These are phyloP conservation scores for Russula dissimulans DNA, from an alignment of 768 basidiomycete genomes.

Conservation along the genomic window DNA sequence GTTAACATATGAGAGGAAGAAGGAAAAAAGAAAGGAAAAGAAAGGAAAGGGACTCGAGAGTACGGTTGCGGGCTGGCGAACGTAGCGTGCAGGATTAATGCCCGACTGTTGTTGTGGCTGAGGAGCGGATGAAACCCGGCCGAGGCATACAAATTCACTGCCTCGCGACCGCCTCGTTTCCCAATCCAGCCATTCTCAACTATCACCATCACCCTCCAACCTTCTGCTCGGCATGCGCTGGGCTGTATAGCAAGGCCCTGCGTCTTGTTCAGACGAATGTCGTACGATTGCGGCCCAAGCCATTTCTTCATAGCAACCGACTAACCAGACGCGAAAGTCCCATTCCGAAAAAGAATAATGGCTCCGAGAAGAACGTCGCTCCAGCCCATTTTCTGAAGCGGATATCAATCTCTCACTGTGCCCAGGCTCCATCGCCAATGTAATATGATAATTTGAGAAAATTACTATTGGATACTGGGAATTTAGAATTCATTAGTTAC, in stretches of 20 bases:
- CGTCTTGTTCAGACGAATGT: too few relatives aligned
- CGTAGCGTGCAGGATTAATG: background rate
- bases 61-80: background rate
- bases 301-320: too few relatives aligned
- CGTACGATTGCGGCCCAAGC: too few relatives aligned
- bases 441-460: background rate
- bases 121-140: background rate
- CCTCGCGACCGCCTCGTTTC: constrained; percentile 16
- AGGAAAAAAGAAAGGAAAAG: background rate
- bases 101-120: background rate
- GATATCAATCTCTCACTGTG: too few relatives aligned
- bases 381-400: too few relatives aligned
- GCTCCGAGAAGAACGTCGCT: too few relatives aligned
- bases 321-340: too few relatives aligned
- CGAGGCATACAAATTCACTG: background rate
- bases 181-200: background rate
- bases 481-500: constrained; percentile 8
- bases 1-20: constrained; percentile 4
- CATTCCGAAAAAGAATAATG: too few relatives aligned
- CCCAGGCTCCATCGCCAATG: background rate
- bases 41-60: background rate
- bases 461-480: background rate
- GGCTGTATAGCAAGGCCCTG: too few relatives aligned
- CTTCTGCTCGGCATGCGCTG: too few relatives aligned
- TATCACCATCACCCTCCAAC: too few relatives aligned